Evolutionary conservation across 768 basidiomycete species (phyloP), one percentile per base, ranked within the genome.

Genomic region (Kwoniella bestiolae): DNA sequence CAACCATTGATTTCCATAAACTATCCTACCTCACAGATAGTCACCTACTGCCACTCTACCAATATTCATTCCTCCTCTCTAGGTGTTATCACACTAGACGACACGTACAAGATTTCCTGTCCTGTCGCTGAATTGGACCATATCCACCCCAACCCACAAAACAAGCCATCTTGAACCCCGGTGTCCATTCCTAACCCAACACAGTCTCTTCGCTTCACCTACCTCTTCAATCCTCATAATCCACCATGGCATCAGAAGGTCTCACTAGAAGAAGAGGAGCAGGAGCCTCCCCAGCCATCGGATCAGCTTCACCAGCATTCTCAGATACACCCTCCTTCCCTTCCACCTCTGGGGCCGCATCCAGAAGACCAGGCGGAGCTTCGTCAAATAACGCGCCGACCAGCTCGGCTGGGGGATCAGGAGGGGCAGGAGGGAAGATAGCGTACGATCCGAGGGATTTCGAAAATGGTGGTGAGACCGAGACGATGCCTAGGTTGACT

Each of bases 391-490:
- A 56, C 89, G 91, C 63, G 87, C 89, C 25, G 9, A 70, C 61
- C 4, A 63, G 60, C 50, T 51, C 63, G 7, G 72, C 71, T 6
- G 76, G 74, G n/a, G 72, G 70, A 21, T 64, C 63, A 32, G 65
- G 68, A 7, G 74, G 73, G 9, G 64, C 68, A 9, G 81, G 93
- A 28, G 87, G 86, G 72, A 92, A 89, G 83, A 87, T 99, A 75
- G 96, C 95, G 5, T 97, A 85, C 76, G 96, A 98, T 84, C 94
- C 93, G 2, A 84, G 92, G 59, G 96, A 99, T 83, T 80, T 96
- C 70, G 83, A 85, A 50, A 74, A 79, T 65, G 71, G 69, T 3
- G 75, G 70, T 9, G 87, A 90, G 76, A 63, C 62, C 3, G 86
- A 87, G 59, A 88, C 86, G 81, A 85, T 90, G 81, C 96, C 96